Base-by-base conservation (phyloP, 495 filamentous ascomycete species). In the Aspergillus carlsbadensis region DNA sequence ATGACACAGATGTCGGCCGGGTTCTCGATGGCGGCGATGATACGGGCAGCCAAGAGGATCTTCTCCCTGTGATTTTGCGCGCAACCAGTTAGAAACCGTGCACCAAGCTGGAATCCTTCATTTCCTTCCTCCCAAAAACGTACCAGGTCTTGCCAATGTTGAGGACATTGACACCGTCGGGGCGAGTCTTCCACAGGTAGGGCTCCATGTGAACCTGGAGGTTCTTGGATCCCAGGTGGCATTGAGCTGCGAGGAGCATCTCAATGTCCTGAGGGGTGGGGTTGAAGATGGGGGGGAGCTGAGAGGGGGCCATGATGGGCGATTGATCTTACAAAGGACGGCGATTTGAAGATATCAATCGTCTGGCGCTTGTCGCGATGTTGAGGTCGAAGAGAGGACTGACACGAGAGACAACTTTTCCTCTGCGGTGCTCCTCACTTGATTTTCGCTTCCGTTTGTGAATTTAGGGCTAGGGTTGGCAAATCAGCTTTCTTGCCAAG, bases 141-240 rank as follows among this genome's bases (percentile, higher is more conserved):
- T 86, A 98, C 93, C 93, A 98, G 79, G 94, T 98, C 90, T 98
- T 98, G 83, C 92, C 91, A 78, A 98, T 90, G 85, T 98, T 98
- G 77, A 98, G 84, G 59, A 98, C 84, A 73, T 98, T 98, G 81
- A 98, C 86, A 78, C 94, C 94, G 65, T 98, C 94, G 56, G 92
- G 87, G 68, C 94, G 87, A 71, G 91, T 96, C 87, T 98, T 98
- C 92, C 91, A 98, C 69, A 98, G 86, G 82, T 98, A 98, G 62
- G 94, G 91, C 81, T 98, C 92, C 94, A 97, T 98, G 81, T 98
- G 91, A 70, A 94, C 85, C 81, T 96, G 92, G 63, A 98, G 71
- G 84, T 98, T 98, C 88, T 98, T 98, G 80, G 88, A 92, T 72
- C 94, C 94, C 61, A 98, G 85, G 81, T 98, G 94, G 77, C 84